Conservation (phyloP, 2,329 filamentous ascomycete species). For the Calonectria multiphialidica region DNA sequence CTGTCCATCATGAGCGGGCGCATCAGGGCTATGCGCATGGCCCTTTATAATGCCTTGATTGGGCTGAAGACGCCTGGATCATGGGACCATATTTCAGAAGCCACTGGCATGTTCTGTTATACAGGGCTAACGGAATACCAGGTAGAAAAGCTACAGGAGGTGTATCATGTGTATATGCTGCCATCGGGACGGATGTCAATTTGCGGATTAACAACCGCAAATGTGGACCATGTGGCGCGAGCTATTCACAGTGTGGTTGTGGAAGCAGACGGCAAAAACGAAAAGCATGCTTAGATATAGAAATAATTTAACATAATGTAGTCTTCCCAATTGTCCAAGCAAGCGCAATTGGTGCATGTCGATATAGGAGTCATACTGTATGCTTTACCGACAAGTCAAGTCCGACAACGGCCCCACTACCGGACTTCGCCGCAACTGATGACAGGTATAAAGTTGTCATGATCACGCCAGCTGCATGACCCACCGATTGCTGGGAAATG, state of each 20-base stretch:
- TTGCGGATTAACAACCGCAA: background rate
- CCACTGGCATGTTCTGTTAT: constrained; percentile 16
- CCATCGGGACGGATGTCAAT: constrained; percentile 13
- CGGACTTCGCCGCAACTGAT: background rate
- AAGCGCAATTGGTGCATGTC: too few relatives aligned
- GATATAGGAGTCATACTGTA: too few relatives aligned
- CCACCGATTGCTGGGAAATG: background rate
- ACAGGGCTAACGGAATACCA: background rate
- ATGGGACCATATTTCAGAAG: constrained; percentile 1
- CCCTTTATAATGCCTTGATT: background rate
- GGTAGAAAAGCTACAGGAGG: background rate
- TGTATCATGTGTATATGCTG: constrained; percentile 11
- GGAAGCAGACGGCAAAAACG: background rate
- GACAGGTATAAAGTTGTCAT: background rate
- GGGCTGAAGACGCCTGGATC: background rate
- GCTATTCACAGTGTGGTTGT: background rate
- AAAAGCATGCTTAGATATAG: background rate
- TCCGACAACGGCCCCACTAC: background rate
- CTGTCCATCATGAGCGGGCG: constrained; percentile 16
- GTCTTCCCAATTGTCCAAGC: background rate
- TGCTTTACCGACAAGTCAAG: too few relatives aligned
- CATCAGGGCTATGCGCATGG: constrained; percentile 13
- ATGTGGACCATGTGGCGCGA: background rate
- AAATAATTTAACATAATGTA: background rate
- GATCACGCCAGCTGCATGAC: background rate